Conservation (phyloP, 371 early-diverging fungal species). For the Mortierella sp. region DNA sequence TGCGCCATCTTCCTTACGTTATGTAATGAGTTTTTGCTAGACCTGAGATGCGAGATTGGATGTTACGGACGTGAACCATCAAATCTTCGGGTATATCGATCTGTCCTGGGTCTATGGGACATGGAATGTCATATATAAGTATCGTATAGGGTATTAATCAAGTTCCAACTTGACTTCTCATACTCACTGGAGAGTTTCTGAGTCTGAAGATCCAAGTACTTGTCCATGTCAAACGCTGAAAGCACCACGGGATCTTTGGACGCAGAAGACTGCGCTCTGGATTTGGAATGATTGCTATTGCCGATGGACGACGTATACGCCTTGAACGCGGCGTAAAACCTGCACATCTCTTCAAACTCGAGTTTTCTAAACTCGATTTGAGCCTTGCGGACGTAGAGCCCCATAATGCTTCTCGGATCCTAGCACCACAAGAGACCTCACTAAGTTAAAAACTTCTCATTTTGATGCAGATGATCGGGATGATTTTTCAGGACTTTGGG, state of each 20-base stretch:
- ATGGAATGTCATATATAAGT: background rate
- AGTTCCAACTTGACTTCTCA: background rate
- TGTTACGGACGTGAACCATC: constrained; percentile 28
- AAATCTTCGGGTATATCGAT: constrained; percentile 28
- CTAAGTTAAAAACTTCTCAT: too few species aligned
- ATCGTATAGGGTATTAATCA: background rate
- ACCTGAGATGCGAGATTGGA: constrained; percentile 33
- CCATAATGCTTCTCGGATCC: constrained; percentile 49
- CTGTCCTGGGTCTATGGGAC: constrained; percentile 18
- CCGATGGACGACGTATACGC: constrained; percentile 25
- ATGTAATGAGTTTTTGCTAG: constrained; percentile 43
- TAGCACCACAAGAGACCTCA: too few species aligned
- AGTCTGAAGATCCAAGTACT: constrained; percentile 32
- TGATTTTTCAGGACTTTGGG: too few species aligned
- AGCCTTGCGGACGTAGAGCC: constrained; percentile 54
- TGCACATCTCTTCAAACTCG: constrained; percentile 39
- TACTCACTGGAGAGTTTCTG: constrained; percentile 26
- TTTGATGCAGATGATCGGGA: background rate
- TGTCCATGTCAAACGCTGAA: constrained; percentile 42
- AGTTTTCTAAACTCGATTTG: constrained; percentile 46
- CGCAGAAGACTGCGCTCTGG: background rate
- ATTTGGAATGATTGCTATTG: background rate
- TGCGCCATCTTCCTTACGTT: constrained; percentile 18
- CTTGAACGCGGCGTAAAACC: constrained; percentile 39
- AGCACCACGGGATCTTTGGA: constrained; percentile 16